phyloP scores from a whole-genome alignment of 1,139 yeast species.

The Candida sp. region DNA sequence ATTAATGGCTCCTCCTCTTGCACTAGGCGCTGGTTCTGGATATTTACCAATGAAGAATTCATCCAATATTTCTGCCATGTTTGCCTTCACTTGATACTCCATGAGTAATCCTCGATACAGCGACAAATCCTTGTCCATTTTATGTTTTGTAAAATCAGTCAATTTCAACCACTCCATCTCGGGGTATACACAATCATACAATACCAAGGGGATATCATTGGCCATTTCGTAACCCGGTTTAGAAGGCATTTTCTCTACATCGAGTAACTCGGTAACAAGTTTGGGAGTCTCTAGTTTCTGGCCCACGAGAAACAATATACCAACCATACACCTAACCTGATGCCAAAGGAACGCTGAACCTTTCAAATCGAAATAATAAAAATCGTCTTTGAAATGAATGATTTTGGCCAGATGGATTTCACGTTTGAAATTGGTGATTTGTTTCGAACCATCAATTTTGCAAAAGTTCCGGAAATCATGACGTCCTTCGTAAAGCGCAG shows the following conservation, averaged over 20 bases:
- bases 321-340: slow-evolving; percentile 96
- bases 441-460: slow-evolving; percentile 91
- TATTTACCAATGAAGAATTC: slow-evolving; percentile 14
- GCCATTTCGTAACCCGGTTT: slow-evolving; percentile 91
- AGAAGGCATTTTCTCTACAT: slow-evolving; percentile 55
- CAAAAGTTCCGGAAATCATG: slow-evolving; percentile 96
- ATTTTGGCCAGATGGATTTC: slow-evolving; percentile 54
- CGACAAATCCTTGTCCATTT: slow-evolving; percentile 22
- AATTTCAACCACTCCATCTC: slow-evolving; percentile 63
- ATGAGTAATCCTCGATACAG: slow-evolving; percentile 25
- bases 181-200: slow-evolving; percentile 82
- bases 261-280: slow-evolving; percentile 56
- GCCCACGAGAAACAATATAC: slow-evolving; percentile 75
- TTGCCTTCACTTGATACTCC: slow-evolving; percentile 35
- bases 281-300: slow-evolving; percentile 66
- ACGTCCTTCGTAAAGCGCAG: slow-evolving; percentile 60
- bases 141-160: slow-evolving; percentile 14
- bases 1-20: slow-evolving; percentile 26
- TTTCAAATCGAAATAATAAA: slow-evolving; percentile 69
- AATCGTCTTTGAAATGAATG: slow-evolving; percentile 36
- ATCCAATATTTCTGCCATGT: slow-evolving; percentile 29
- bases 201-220: slow-evolving; percentile 81
- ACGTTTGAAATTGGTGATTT: slow-evolving; percentile 72
- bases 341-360: slow-evolving; percentile 98
- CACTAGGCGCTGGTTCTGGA: neutral